phyloP scores from a whole-genome alignment of 495 filamentous ascomycete species.

The Aspergillus nanangensis region DNA sequence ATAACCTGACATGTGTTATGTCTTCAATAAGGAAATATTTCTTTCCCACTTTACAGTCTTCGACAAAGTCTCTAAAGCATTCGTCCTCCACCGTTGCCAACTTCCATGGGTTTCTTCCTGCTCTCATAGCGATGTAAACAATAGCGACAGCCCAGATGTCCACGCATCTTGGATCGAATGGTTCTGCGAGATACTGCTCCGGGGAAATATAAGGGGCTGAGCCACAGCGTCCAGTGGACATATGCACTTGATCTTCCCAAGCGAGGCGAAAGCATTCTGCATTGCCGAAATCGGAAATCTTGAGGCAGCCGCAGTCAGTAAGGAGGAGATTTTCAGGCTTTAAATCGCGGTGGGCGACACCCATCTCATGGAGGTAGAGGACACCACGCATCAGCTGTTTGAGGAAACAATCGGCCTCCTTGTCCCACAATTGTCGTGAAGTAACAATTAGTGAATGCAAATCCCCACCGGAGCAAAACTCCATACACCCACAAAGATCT shows the following conservation, averaged over 20 bases:
- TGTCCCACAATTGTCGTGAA: slow-evolving; percentile 86
- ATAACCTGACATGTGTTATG: no score
- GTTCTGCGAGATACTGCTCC: slow-evolving; percentile 89
- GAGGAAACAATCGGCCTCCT: slow-evolving; percentile 97
- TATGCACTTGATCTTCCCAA: slow-evolving; percentile 96
- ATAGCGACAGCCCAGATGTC: slow-evolving; percentile 98
- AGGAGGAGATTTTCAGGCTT: slow-evolving; percentile 97
- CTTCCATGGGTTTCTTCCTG: slow-evolving; percentile 93
- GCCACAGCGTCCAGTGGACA: slow-evolving; percentile 95
- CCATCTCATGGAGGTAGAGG: slow-evolving; percentile 99
- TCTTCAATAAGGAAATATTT: no score
- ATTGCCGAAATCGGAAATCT: slow-evolving; percentile 99
- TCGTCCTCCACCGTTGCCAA: no score
- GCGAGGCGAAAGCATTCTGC: slow-evolving; percentile 99
- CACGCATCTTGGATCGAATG: slow-evolving; percentile 95
- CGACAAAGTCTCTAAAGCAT: no score
- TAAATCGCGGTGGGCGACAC: slow-evolving; percentile 92
- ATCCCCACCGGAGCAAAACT: slow-evolving; percentile 96
- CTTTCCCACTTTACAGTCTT: no score
- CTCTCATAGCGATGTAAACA: slow-evolving; percentile 99
- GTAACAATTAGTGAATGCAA: slow-evolving; percentile 91
- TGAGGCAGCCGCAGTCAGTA: slow-evolving; percentile 88
- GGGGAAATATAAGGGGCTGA: slow-evolving; percentile 97
- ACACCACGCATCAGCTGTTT: slow-evolving; percentile 99
- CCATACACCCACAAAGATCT: slow-evolving; percentile 99